These are phyloP conservation scores for Penicillium sumatraense DNA, from an alignment of 2,329 filamentous ascomycete species.

Conservation along the genomic window DNA sequence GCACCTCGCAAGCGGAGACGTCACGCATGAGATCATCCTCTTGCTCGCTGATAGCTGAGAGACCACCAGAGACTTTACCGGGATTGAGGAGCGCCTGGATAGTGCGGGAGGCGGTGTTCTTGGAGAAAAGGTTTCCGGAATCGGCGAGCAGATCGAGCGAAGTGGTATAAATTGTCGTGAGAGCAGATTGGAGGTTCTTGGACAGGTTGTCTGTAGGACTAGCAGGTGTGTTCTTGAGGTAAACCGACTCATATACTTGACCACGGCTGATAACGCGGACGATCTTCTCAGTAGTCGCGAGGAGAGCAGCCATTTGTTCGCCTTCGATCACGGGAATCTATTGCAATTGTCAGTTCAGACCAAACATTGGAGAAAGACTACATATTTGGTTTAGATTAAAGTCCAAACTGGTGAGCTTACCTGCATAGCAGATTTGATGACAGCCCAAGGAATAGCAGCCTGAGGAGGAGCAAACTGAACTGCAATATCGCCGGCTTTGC, in stretches of 20 bases:
- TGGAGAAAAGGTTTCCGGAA: constrained; percentile 2
- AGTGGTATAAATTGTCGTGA: constrained; percentile 1
- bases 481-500: constrained; percentile 30
- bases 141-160: constrained; percentile 10
- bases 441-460: constrained; percentile 37
- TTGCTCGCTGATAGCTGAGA: constrained; percentile 3
- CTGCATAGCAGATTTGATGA: constrained; percentile 17
- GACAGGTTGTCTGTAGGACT: neutral
- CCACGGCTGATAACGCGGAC: constrained; percentile 18
- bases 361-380: neutral
- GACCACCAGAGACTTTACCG: constrained; percentile 5
- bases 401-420: no score
- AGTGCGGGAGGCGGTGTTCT: constrained; percentile 3
- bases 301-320: constrained; percentile 24
- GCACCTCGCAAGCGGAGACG: constrained; percentile 11
- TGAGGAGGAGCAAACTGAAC: constrained; percentile 38
- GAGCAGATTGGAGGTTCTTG: neutral
- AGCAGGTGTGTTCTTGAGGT: neutral
- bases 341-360: no score
- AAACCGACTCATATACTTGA: constrained; percentile 19
- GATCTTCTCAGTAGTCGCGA: constrained; percentile 16
- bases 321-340: constrained; percentile 34
- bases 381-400: no score
- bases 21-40: constrained; percentile 12
- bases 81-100: constrained; percentile 15